Evolutionary conservation across 768 basidiomycete species (phyloP).

Genomic region (Suillus americanus): DNA sequence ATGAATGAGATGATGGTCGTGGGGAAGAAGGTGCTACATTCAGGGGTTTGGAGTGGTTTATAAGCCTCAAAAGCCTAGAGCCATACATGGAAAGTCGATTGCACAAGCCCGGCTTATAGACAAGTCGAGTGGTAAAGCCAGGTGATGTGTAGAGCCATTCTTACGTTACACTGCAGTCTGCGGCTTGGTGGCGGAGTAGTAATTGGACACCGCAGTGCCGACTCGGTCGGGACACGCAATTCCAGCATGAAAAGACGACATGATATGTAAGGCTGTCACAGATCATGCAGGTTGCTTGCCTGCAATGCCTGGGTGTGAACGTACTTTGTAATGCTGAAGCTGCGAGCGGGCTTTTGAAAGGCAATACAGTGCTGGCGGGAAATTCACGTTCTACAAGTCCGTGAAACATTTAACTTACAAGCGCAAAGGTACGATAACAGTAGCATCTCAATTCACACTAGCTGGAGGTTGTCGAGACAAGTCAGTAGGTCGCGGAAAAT

Average conservation of each 20-base stretch:
- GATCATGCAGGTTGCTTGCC: neutral
- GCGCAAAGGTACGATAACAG: neutral
- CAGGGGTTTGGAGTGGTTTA: slow-evolving; percentile 15
- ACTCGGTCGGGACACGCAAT: too few species aligned
- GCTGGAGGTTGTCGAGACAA: too few species aligned
- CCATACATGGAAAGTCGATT: slow-evolving; percentile 25
- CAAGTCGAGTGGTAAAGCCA: too few species aligned
- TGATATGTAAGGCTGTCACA: neutral
- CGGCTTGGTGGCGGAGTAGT: too few species aligned
- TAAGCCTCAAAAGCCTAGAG: neutral
- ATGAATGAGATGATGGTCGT: neutral
- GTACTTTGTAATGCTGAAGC: neutral
- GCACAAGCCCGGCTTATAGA: too few species aligned
- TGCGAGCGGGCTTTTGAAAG: neutral
- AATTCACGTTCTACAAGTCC: neutral
- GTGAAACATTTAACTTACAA: neutral
- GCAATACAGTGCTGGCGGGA: neutral
- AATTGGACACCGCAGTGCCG: too few species aligned
- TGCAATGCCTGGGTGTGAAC: neutral
- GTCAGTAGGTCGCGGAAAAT: neutral
- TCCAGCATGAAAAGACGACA: too few species aligned
- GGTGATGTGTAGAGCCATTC: too few species aligned
- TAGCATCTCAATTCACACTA: too few species aligned
- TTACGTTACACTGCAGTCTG: too few species aligned
- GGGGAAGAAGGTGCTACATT: neutral